phyloP scores from a whole-genome alignment of 2,329 filamentous ascomycete genomes.

The Venturia pyrina region DNA sequence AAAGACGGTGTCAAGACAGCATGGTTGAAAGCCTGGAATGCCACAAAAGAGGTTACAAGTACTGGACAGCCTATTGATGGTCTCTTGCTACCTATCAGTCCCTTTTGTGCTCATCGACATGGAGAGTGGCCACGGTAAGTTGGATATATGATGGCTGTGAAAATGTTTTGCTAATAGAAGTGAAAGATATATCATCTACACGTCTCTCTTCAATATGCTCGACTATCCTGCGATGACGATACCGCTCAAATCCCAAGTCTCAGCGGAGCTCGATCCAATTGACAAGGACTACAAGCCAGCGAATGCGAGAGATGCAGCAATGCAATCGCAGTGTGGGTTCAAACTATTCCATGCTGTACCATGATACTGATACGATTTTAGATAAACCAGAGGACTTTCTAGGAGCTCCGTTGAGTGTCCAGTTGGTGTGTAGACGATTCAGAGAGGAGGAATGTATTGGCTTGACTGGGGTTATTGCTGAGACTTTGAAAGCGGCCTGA shows the following conservation, averaged over 20 bases:
- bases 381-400: conserved; percentile 35
- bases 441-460: conserved; percentile 44
- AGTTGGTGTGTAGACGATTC: conserved; percentile 45
- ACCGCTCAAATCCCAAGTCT: not conserved
- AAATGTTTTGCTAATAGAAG: not conserved
- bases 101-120: not conserved
- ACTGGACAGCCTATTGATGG: conserved; percentile 9
- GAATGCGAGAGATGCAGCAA: not conserved
- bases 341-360: not conserved
- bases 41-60: not conserved
- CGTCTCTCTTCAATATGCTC: conserved; percentile 4
- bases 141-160: too few relatives aligned
- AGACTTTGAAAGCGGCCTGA: conserved; percentile 23
- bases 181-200: not conserved
- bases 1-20: not conserved
- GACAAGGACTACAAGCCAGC: not conserved
- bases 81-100: not conserved
- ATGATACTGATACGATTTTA: not conserved
- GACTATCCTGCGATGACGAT: conserved; percentile 1
- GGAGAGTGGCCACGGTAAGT: not conserved
- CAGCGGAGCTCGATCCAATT: not conserved
- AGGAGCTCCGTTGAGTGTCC: conserved; percentile 44
- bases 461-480: conserved; percentile 44
- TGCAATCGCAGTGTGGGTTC: not conserved
- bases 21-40: conserved; percentile 5